A percentile compares a stretch with the other conserved stretches of the same genome.
Evolutionary conservation across 495 filamentous ascomycete species (phyloP).

Genomic region (Aspergillus coremiiformis): DNA sequence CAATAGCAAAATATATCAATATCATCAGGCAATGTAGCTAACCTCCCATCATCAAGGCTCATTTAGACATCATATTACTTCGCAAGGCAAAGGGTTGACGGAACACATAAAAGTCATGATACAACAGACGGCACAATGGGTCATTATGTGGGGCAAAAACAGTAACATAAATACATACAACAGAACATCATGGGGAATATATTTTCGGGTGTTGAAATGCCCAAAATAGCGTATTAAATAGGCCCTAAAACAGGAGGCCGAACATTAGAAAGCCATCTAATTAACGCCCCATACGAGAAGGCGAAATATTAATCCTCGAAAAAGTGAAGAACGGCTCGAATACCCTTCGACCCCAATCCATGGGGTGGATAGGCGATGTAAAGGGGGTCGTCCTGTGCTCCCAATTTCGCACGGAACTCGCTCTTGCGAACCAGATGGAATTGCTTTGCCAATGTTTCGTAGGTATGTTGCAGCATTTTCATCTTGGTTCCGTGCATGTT

Average conservation of each 20-base stretch:
- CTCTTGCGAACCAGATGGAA: slow-evolving; percentile 74
- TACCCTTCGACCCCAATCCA: slow-evolving; percentile 68
- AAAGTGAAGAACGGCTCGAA: slow-evolving; percentile 70
- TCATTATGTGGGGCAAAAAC: background rate
- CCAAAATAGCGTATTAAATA: background rate
- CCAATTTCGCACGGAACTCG: slow-evolving; percentile 82
- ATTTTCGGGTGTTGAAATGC: background rate
- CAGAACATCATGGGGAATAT: slow-evolving; percentile 21
- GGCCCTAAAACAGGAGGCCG: too few species aligned
- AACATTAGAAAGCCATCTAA: background rate
- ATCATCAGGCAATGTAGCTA: background rate
- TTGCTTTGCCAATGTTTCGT: slow-evolving; percentile 68
- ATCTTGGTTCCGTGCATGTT: slow-evolving; percentile 68
- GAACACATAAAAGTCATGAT: background rate
- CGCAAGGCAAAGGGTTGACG: background rate
- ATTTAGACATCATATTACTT: background rate
- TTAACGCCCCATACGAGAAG: background rate
- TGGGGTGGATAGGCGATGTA: slow-evolving; percentile 79
- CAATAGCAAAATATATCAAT: background rate
- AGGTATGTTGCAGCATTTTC: slow-evolving; percentile 66
- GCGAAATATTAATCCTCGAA: slow-evolving; percentile 57
- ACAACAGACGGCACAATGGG: background rate
- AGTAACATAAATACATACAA: slow-evolving; percentile 1
- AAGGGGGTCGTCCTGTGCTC: slow-evolving; percentile 64
- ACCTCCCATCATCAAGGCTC: background rate